phyloP scores from a whole-genome alignment of 176 grass and related monocot genomes.

The Elaeis guineensis region DNA sequence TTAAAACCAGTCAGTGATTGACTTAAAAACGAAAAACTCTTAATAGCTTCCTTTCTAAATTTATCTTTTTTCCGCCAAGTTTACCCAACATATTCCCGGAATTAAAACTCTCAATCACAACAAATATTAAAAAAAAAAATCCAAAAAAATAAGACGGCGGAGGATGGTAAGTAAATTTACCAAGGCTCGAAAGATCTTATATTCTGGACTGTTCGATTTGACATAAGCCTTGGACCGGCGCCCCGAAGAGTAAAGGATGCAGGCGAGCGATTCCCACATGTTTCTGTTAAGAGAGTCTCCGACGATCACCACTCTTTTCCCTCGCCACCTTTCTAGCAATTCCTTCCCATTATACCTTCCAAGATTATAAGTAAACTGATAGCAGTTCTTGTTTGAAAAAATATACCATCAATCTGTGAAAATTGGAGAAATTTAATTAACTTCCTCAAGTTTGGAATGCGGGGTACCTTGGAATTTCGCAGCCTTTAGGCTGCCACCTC shows the following conservation, averaged over 20 bases:
- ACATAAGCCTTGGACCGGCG: slow-evolving; percentile 27
- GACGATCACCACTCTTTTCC: slow-evolving; percentile 44
- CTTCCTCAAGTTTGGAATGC: not conserved
- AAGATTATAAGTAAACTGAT: not conserved
- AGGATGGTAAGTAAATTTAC: slow-evolving; percentile 7
- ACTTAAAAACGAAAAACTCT: too few relatives aligned
- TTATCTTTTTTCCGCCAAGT: too few relatives aligned
- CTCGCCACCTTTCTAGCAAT: slow-evolving; percentile 38
- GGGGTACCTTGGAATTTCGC: slow-evolving; percentile 10
- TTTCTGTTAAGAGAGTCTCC: slow-evolving; percentile 72
- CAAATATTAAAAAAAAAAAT: too few relatives aligned
- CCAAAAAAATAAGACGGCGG: too few relatives aligned
- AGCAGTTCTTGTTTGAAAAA: too few relatives aligned
- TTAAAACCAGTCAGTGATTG: too few relatives aligned
- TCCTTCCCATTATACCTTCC: slow-evolving; percentile 17
- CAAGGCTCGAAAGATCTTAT: slow-evolving; percentile 44
- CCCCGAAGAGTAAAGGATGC: slow-evolving; percentile 51
- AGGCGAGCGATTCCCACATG: slow-evolving; percentile 71
- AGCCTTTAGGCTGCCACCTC: slow-evolving; percentile 36
- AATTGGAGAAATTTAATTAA: too few relatives aligned
- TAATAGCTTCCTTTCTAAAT: too few relatives aligned
- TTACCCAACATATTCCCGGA: too few relatives aligned
- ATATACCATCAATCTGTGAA: too few relatives aligned
- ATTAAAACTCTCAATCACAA: too few relatives aligned
- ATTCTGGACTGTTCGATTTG: slow-evolving; percentile 2